phyloP scores from a whole-genome alignment of 2,329 filamentous ascomycete species.

The Dactylellina cionopaga region DNA sequence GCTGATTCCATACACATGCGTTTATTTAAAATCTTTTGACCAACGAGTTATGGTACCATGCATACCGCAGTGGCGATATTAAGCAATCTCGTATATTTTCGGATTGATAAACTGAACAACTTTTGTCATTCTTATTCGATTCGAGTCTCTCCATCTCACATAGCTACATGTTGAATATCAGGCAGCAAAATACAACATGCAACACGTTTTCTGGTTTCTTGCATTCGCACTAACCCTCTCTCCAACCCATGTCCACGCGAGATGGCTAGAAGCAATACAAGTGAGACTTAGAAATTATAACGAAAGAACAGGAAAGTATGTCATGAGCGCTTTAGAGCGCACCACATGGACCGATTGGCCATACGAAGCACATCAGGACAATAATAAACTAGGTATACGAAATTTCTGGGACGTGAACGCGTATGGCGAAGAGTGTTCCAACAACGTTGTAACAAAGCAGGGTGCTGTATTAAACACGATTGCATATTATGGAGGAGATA shows the following conservation, averaged over 20 bases:
- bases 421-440: conserved; percentile 17
- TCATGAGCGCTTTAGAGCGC: neutral
- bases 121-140: too few relatives aligned
- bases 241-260: neutral
- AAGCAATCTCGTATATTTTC: too few relatives aligned
- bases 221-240: neutral
- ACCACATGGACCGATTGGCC: conserved; percentile 27
- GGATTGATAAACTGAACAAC: too few relatives aligned
- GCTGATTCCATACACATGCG: too few relatives aligned
- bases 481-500: conserved; percentile 4
- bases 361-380: neutral
- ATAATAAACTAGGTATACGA: neutral
- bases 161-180: too few relatives aligned
- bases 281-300: neutral
- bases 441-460: conserved; percentile 8
- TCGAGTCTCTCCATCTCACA: too few relatives aligned
- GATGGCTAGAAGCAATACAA: conserved; percentile 22
- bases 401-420: conserved; percentile 6
- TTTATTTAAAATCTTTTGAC: too few relatives aligned
- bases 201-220: conserved; percentile 5
- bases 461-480: conserved; percentile 1
- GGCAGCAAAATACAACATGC: conserved; percentile 31
- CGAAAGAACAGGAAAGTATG: neutral
- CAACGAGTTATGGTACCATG: too few relatives aligned
- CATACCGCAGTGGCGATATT: too few relatives aligned